A percentile compares a stretch with the other conserved stretches of the same genome.
These are phyloP conservation scores for Saccharomycopsis olivae DNA, from an alignment of 805 yeast genomes.

Conservation along the genomic window DNA sequence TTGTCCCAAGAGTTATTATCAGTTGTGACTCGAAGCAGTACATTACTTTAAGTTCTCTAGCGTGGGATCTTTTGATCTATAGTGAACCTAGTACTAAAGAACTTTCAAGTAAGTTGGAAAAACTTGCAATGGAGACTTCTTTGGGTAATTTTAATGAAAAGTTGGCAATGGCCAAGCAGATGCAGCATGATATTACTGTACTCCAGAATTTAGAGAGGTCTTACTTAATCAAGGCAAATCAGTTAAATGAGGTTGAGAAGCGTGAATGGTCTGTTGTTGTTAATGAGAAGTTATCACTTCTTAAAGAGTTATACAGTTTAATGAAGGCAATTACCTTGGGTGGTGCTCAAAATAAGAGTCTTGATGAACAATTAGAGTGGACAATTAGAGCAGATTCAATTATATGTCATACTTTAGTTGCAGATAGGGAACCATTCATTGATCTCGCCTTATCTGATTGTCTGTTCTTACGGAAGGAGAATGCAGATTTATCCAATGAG, in stretches of 20 bases:
- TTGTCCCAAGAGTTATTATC: slow-evolving; percentile 58
- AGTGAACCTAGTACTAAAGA: slow-evolving; percentile 58
- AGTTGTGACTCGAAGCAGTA: slow-evolving; percentile 69
- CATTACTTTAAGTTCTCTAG: slow-evolving; percentile 50
- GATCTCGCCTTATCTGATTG: slow-evolving; percentile 59
- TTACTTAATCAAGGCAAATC: slow-evolving; percentile 36
- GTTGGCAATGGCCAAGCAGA: slow-evolving; percentile 32
- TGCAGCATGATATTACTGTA: slow-evolving; percentile 39
- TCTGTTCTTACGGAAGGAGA: slow-evolving; percentile 49
- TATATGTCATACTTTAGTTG: slow-evolving; percentile 58
- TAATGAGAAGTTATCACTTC: slow-evolving; percentile 27
- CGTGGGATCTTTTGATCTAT: slow-evolving; percentile 55
- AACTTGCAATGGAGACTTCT: slow-evolving; percentile 60
- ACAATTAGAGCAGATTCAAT: slow-evolving; percentile 57
- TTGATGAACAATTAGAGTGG: slow-evolving; percentile 41
- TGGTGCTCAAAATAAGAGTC: slow-evolving; percentile 14
- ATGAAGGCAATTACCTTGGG: slow-evolving; percentile 33
- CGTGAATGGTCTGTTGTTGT: slow-evolving; percentile 34
- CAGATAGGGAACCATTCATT: slow-evolving; percentile 49
- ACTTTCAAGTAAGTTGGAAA: slow-evolving; percentile 49
- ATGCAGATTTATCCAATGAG: slow-evolving; percentile 54
- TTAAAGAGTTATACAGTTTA: slow-evolving; percentile 34
- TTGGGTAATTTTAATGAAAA: slow-evolving; percentile 48
- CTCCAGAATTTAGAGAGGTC: slow-evolving; percentile 35
- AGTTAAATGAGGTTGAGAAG: slow-evolving; percentile 39